These are phyloP conservation scores for Gynostemma pentaphyllum DNA, from an alignment of 306 rosid genomes.

Conservation along the genomic window DNA sequence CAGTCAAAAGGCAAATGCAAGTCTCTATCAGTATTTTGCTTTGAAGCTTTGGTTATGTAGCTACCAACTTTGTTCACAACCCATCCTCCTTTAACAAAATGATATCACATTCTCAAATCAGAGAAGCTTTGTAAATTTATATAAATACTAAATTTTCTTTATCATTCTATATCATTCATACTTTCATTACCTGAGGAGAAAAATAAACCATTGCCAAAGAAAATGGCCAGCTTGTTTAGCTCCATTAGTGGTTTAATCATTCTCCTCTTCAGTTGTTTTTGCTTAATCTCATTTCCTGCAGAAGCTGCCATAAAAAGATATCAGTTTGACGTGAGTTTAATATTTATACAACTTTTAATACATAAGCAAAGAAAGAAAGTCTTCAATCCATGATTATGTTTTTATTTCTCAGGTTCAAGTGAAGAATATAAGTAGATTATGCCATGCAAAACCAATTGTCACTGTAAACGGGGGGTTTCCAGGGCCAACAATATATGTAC, in stretches of 20 bases:
- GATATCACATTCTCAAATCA: neutral
- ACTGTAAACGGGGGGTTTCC: constrained; percentile 74
- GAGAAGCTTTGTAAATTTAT: neutral
- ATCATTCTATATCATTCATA: neutral
- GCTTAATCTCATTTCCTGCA: constrained; percentile 34
- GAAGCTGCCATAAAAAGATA: constrained; percentile 68
- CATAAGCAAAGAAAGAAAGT: neutral
- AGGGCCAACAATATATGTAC: constrained; percentile 60
- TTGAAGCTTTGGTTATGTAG: constrained; percentile 40
- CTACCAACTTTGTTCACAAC: constrained; percentile 24
- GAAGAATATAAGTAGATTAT: constrained; percentile 68
- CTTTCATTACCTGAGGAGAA: neutral
- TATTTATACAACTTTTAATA: neutral
- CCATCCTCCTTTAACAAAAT: constrained; percentile 16
- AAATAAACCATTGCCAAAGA: neutral
- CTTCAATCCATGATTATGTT: neutral
- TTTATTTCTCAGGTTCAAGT: constrained; percentile 51
- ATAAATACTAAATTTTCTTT: constrained; percentile 10
- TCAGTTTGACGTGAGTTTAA: constrained; percentile 55
- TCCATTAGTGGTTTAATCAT: constrained; percentile 13
- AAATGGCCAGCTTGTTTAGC: constrained; percentile 23
- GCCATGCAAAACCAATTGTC: constrained; percentile 79
- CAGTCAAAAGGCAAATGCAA: constrained; percentile 31
- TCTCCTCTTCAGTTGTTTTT: constrained; percentile 26
- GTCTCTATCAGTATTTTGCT: constrained; percentile 61